phyloP scores from a whole-genome alignment of 2,329 filamentous ascomycete species.

The Didymella lethalis region DNA sequence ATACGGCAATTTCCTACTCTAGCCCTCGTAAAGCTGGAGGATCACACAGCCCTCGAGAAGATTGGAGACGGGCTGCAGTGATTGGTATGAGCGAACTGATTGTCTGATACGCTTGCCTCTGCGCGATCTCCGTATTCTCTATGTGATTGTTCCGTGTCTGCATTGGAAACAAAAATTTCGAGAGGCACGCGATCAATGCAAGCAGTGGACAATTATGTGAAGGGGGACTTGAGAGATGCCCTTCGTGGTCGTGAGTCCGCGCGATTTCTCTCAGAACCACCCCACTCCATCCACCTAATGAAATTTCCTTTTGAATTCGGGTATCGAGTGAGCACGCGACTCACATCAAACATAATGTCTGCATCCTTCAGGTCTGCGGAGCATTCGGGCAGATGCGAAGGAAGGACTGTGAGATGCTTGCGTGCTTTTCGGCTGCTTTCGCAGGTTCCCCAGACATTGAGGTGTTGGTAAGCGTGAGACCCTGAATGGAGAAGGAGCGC shows the following conservation, averaged over 20 bases:
- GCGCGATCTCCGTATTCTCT: background rate
- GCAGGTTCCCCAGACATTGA: constrained; percentile 11
- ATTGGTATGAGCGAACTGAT: background rate
- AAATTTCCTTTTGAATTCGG: background rate
- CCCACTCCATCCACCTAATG: background rate
- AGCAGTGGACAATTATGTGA: background rate
- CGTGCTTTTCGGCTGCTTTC: background rate
- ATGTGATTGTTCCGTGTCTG: too few species aligned
- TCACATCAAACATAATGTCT: background rate
- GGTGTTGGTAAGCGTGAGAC: constrained; percentile 10
- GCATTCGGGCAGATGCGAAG: too few species aligned
- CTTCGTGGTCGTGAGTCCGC: background rate
- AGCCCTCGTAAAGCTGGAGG: background rate
- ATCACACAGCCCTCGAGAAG: background rate
- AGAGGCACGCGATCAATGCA: constrained; percentile 7
- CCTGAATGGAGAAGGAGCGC: background rate
- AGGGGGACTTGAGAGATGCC: background rate
- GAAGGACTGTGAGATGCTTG: background rate
- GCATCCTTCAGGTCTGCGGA: background rate
- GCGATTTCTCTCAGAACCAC: background rate
- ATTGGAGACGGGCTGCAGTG: background rate
- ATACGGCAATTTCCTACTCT: background rate
- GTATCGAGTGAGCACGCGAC: background rate
- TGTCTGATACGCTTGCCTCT: background rate
- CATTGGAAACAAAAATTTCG: background rate